A percentile compares a stretch with the other conserved stretches of the same genome.
Evolutionary conservation across 2,329 filamentous ascomycete species (phyloP).

Genomic region (Chalaropsis ovoidea): DNA sequence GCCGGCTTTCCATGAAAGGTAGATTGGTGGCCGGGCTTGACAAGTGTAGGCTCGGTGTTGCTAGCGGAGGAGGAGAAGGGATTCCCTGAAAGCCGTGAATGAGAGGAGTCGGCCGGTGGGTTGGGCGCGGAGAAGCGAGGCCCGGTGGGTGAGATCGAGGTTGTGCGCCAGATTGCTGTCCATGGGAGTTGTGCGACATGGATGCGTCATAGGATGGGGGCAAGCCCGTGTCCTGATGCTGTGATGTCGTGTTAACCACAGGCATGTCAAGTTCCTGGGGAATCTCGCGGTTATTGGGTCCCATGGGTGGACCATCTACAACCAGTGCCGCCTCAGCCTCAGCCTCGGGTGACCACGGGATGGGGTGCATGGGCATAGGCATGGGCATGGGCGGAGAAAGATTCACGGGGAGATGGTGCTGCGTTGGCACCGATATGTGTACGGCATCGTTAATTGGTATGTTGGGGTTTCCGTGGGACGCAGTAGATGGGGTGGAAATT

Average conservation of each 20-base stretch:
- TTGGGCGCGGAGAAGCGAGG: not conserved
- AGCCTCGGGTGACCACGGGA: constrained; percentile 21
- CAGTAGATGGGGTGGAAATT: not conserved
- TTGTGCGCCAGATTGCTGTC: not conserved
- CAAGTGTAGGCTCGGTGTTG: not conserved
- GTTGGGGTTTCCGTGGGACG: not conserved
- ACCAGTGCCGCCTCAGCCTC: constrained; percentile 24
- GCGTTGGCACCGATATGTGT: not conserved
- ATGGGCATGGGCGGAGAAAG: not conserved
- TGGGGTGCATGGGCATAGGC: constrained; percentile 10
- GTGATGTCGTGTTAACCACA: not conserved
- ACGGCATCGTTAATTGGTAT: not conserved
- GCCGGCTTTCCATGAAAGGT: not conserved
- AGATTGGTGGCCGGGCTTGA: not conserved
- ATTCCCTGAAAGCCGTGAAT: constrained; percentile 10
- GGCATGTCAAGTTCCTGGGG: constrained; percentile 22
- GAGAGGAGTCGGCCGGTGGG: constrained; percentile 7
- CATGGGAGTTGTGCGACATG: constrained; percentile 6
- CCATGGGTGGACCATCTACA: constrained; percentile 23
- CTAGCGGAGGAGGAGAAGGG: not conserved
- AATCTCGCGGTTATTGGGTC: constrained; percentile 24
- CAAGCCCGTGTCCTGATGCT: constrained; percentile 6
- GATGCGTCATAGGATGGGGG: constrained; percentile 24
- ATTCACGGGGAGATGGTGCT: not conserved
- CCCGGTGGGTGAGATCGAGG: not conserved